Conservation (phyloP, 169 alveolate species). For the Eimeria tenella region DNA sequence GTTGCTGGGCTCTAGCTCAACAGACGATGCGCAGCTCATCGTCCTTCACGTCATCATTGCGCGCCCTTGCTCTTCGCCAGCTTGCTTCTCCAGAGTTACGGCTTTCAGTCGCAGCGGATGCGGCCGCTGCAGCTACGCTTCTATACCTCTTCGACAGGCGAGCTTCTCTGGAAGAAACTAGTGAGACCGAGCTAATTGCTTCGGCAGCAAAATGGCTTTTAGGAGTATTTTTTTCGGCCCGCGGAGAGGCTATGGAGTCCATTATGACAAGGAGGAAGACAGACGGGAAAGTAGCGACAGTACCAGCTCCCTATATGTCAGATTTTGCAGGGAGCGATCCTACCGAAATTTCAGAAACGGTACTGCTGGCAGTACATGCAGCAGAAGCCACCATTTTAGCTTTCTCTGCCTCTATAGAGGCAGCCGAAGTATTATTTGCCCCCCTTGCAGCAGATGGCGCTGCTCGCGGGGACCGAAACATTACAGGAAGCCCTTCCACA, state of each 20-base stretch:
- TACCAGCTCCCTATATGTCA: background rate
- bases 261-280: background rate
- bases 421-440: slow-evolving; percentile 7
- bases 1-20: slow-evolving; percentile 64
- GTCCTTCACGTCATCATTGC: slow-evolving; percentile 20
- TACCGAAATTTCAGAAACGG: background rate
- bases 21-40: background rate
- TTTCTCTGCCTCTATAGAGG: slow-evolving; percentile 55
- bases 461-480: background rate
- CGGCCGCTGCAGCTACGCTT: slow-evolving; percentile 57
- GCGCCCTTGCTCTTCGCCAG: slow-evolving; percentile 59
- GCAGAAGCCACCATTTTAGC: slow-evolving; percentile 44
- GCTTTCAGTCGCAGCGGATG: slow-evolving; percentile 43
- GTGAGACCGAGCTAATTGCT: background rate
- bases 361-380: slow-evolving; percentile 42
- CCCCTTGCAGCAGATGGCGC: slow-evolving; percentile 3
- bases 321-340: background rate
- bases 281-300: background rate
- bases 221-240: slow-evolving; percentile 45
- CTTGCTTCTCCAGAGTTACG: slow-evolving; percentile 29
- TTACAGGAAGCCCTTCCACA: background rate
- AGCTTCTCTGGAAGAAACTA: background rate
- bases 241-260: slow-evolving; percentile 54
- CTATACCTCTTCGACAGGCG: slow-evolving; percentile 39
- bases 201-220: slow-evolving; percentile 59